Conservation (phyloP, 495 filamentous ascomycete species). For the Penicillium malachiteum region DNA sequence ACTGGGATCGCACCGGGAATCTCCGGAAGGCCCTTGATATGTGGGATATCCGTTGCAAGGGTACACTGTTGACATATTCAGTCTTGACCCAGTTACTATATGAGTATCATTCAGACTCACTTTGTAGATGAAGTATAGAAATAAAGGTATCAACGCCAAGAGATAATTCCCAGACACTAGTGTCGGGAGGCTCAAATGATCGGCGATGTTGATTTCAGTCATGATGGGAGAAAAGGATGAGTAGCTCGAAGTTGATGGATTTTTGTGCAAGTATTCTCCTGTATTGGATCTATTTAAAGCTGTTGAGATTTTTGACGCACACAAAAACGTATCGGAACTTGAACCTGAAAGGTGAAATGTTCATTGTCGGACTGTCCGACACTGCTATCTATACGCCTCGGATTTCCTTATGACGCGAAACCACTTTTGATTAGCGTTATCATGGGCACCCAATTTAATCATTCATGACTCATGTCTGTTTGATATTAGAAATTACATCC, state of each 20-base stretch:
- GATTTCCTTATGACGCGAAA: too few relatives aligned
- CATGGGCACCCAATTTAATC: too few relatives aligned
- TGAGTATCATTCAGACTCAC: constrained; percentile 1
- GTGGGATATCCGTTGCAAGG: constrained; percentile 43
- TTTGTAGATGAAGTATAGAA: constrained; percentile 13
- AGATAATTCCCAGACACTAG: background rate
- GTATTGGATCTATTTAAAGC: background rate
- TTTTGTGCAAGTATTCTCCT: background rate
- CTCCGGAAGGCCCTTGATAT: constrained; percentile 50
- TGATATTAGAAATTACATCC: too few relatives aligned
- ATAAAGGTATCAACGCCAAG: constrained; percentile 7
- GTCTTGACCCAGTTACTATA: background rate
- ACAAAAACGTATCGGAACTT: background rate
- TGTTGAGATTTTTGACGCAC: background rate
- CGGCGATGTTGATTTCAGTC: constrained; percentile 8
- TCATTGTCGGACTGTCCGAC: constrained; percentile 15
- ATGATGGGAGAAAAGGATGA: background rate
- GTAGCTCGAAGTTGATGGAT: background rate
- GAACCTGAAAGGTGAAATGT: background rate
- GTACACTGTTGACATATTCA: constrained; percentile 6
- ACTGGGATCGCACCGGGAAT: constrained; percentile 51
- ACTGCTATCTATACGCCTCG: background rate
- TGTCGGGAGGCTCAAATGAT: constrained; percentile 1
- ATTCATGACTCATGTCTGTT: too few relatives aligned
- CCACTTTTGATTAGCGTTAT: too few relatives aligned